Evolutionary conservation across 805 yeast species (phyloP).

Genomic region (Wickerhamomyces chambardii): DNA sequence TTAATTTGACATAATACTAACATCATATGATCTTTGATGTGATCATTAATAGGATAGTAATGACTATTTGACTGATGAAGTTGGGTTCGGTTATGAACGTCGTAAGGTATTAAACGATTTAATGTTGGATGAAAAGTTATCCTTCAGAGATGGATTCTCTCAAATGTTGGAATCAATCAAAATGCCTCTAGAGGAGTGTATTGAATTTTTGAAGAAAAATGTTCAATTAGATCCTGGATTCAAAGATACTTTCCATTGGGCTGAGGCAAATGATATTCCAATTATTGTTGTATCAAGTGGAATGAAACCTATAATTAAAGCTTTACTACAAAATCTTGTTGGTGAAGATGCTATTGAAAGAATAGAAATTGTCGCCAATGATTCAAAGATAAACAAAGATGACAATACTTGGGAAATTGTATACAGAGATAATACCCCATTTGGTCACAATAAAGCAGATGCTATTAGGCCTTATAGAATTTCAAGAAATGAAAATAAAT

Average conservation of each 20-base stretch:
- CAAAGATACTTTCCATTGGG: constrained; percentile 72
- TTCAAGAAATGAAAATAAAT: constrained; percentile 11
- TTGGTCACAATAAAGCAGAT: constrained; percentile 92
- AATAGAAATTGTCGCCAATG: constrained; percentile 79
- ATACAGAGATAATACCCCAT: constrained; percentile 76
- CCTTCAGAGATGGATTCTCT: constrained; percentile 77
- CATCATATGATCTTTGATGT: no score
- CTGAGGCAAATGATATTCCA: constrained; percentile 63
- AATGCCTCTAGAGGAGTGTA: constrained; percentile 75
- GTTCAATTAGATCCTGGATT: constrained; percentile 88
- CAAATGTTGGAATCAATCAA: constrained; percentile 76
- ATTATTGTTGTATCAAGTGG: constrained; percentile 87
- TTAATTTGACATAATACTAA: no score
- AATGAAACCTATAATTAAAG: constrained; percentile 85
- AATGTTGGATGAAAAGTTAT: constrained; percentile 56
- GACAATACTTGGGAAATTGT: constrained; percentile 69
- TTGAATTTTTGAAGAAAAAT: constrained; percentile 55
- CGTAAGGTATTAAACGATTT: constrained; percentile 63
- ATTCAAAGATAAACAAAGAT: constrained; percentile 45
- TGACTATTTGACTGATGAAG: constrained; percentile 80
- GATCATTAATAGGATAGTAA: constrained; percentile 54
- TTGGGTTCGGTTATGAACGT: constrained; percentile 73
- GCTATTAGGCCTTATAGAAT: constrained; percentile 48
- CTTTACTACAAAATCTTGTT: constrained; percentile 62
- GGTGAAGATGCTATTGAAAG: constrained; percentile 67